A percentile compares a stretch with the other conserved stretches of the same genome.
These are phyloP conservation scores for Glutinoglossum americanum DNA, from an alignment of 495 filamentous ascomycete genomes.

Conservation along the genomic window DNA sequence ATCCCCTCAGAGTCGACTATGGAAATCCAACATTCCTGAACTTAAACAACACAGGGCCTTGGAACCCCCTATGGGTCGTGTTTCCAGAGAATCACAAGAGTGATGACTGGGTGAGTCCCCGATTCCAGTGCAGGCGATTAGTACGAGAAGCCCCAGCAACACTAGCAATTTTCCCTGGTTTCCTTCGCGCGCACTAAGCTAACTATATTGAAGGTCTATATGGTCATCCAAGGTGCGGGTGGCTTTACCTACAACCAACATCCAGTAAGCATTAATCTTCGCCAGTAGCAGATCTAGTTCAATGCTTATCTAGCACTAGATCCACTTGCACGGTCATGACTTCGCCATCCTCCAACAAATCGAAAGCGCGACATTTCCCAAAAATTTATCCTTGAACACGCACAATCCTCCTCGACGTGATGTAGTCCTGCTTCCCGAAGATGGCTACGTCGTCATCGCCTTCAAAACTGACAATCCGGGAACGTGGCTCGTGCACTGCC, in stretches of 20 bases:
- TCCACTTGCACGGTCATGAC: constrained; percentile 37
- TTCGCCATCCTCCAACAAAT: constrained; percentile 31
- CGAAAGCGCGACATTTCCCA: not conserved
- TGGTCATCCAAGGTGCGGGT: not conserved
- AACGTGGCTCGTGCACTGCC: constrained; percentile 9
- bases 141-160: not conserved
- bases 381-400: constrained; percentile 1
- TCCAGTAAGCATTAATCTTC: not conserved
- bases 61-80: not conserved
- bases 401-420: constrained; percentile 36
- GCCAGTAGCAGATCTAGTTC: not conserved
- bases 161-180: not conserved
- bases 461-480: constrained; percentile 8
- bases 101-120: not conserved
- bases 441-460: constrained; percentile 7
- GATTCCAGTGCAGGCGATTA: not conserved
- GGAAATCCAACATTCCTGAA: constrained; percentile 20
- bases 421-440: constrained; percentile 30
- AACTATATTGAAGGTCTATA: not conserved
- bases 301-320: constrained; percentile 4
- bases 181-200: not conserved
- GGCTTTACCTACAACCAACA: not conserved
- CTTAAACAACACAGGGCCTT: constrained; percentile 12
- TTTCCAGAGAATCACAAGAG: not conserved
- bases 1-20: constrained; percentile 9